phyloP scores from a whole-genome alignment of 805 yeast genomes.

The Naumovozyma dairenensis region DNA sequence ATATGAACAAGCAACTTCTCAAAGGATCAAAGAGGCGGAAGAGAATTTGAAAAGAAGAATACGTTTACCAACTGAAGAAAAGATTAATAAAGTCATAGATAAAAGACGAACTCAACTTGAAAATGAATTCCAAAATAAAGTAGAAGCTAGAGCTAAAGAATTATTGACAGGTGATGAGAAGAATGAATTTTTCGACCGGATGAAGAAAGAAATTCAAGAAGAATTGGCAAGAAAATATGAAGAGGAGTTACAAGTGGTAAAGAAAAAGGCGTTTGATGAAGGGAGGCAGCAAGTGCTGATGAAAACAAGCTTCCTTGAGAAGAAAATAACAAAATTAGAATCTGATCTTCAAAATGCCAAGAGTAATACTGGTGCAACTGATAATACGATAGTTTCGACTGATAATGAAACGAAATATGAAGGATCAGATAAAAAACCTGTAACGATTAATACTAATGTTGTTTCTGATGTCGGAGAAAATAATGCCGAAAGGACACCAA shows the following conservation, averaged over 20 bases:
- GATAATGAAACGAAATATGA: too few species aligned
- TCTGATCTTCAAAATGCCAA: conserved; percentile 29
- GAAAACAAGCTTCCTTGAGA: conserved; percentile 21
- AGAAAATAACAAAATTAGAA: conserved; percentile 23
- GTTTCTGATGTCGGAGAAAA: too few species aligned
- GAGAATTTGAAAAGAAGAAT: conserved; percentile 39
- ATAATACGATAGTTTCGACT: conserved; percentile 1
- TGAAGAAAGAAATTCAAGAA: conserved; percentile 11
- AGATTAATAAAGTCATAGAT: conserved; percentile 43
- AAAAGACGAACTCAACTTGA: conserved; percentile 21
- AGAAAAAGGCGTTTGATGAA: conserved; percentile 16
- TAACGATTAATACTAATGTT: too few species aligned
- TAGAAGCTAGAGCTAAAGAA: conserved; percentile 6
- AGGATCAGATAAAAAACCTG: too few species aligned
- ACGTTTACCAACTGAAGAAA: conserved; percentile 35
- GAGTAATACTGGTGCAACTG: conserved; percentile 9
- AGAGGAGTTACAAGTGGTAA: conserved; percentile 5
- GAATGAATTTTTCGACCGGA: conserved; percentile 2
- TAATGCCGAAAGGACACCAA: too few species aligned
- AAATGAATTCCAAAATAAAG: conserved; percentile 7
- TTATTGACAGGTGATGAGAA: conserved; percentile 5
- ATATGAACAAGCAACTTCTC: conserved; percentile 17
- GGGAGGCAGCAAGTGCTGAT: conserved; percentile 14
- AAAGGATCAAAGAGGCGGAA: conserved; percentile 30
- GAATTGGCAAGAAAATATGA: conserved; percentile 6